Evolutionary conservation across 345 rosid species (phyloP).

Genomic region (Streptanthus diversifolius): DNA sequence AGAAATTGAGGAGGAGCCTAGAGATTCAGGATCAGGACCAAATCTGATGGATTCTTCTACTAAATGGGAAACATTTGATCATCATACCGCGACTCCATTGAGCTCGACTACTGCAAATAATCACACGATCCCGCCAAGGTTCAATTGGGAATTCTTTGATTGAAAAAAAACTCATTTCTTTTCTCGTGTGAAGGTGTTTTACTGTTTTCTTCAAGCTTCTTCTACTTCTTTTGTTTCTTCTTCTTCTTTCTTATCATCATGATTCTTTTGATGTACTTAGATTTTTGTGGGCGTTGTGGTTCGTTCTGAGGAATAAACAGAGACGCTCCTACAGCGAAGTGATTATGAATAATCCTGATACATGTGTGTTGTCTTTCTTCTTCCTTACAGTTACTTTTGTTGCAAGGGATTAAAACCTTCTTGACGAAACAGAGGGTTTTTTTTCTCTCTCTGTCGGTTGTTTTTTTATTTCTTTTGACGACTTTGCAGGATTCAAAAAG

Average conservation of each 20-base stretch:
- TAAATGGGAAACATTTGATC: slow-evolving; percentile 93
- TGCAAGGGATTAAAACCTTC: slow-evolving; percentile 24
- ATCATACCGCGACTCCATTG: slow-evolving; percentile 40
- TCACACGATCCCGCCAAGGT: slow-evolving; percentile 52
- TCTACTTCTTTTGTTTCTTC: slow-evolving; percentile 41
- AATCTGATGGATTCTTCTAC: slow-evolving; percentile 50
- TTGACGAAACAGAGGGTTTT: background rate
- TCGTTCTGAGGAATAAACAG: slow-evolving; percentile 47
- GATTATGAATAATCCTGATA: slow-evolving; percentile 24
- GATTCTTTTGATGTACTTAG: slow-evolving; percentile 88
- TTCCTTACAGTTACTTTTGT: slow-evolving; percentile 1
- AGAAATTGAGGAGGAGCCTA: slow-evolving; percentile 39
- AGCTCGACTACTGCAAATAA: slow-evolving; percentile 39
- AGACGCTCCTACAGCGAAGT: slow-evolving; percentile 40
- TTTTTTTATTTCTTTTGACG: background rate
- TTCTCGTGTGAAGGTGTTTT: slow-evolving; percentile 62
- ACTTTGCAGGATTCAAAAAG: slow-evolving; percentile 8
- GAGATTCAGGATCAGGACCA: slow-evolving; percentile 47
- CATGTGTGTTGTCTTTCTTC: background rate
- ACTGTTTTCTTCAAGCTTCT: slow-evolving; percentile 29
- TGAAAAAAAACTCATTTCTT: slow-evolving; percentile 33
- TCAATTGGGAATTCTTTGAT: slow-evolving; percentile 92
- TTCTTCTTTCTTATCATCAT: slow-evolving; percentile 19
- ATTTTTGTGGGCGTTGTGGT: slow-evolving; percentile 41
- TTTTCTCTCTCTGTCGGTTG: slow-evolving; percentile 36